Evolutionary conservation across 1,284 basidiomycete genomes (phyloP).

Genomic region (Heterobasidion occidentale): DNA sequence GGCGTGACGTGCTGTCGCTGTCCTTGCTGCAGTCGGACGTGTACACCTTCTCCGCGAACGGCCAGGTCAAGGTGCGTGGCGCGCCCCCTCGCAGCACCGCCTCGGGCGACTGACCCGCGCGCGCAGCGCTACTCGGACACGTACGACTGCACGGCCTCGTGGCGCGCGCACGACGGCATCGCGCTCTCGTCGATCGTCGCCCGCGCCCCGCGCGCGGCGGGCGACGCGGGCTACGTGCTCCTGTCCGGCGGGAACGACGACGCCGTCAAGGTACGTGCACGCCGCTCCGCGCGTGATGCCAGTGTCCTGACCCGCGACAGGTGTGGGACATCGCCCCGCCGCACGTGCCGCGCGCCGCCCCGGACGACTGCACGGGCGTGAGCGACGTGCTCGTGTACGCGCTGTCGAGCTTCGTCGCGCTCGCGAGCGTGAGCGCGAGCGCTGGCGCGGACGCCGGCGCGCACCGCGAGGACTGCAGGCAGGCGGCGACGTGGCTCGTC

Average conservation of each 20-base stretch:
- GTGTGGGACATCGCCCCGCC: slow-evolving; percentile 46
- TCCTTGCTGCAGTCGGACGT: slow-evolving; percentile 70
- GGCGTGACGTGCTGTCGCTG: slow-evolving; percentile 76
- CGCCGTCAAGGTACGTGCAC: slow-evolving; percentile 58
- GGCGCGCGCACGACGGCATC: slow-evolving; percentile 75
- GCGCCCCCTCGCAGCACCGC: neutral
- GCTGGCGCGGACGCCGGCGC: slow-evolving; percentile 29
- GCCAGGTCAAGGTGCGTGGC: slow-evolving; percentile 57
- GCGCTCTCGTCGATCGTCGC: slow-evolving; percentile 71
- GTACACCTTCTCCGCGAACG: slow-evolving; percentile 80
- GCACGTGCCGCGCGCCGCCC: slow-evolving; percentile 8
- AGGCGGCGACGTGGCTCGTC: slow-evolving; percentile 86
- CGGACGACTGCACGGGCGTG: neutral
- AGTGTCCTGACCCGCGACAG: slow-evolving; percentile 21
- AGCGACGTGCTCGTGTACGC: slow-evolving; percentile 63
- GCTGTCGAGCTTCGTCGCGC: slow-evolving; percentile 81
- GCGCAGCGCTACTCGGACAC: slow-evolving; percentile 68
- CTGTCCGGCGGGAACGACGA: slow-evolving; percentile 84
- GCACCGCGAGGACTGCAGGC: slow-evolving; percentile 84
- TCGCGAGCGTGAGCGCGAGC: slow-evolving; percentile 76
- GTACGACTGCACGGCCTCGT: slow-evolving; percentile 79
- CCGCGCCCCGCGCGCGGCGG: slow-evolving; percentile 6
- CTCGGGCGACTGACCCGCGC: no score
- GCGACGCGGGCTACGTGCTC: slow-evolving; percentile 34
- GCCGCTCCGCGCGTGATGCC: neutral